Percentiles rank a stretch among this genome's conserved stretches.
Evolutionary conservation across 345 rosid species (phyloP).

Genomic region (Arabis alpina): DNA sequence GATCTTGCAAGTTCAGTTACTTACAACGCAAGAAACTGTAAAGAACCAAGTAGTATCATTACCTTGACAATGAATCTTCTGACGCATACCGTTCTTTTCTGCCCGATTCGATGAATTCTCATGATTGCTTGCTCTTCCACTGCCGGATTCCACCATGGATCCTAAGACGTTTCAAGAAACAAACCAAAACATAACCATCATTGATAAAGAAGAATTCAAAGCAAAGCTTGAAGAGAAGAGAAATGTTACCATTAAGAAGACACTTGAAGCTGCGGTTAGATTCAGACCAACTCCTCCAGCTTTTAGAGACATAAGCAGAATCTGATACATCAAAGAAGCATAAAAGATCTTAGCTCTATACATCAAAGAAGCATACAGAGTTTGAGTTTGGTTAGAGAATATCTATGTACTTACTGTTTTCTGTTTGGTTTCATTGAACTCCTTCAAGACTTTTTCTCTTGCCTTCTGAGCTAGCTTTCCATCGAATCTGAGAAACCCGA

Average conservation of each 20-base stretch:
- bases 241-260: constrained; percentile 57
- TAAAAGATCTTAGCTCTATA: constrained; percentile 1
- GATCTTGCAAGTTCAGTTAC: background rate
- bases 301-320: constrained; percentile 63
- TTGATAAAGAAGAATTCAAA: background rate
- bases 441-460: constrained; percentile 64
- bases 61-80: constrained; percentile 68
- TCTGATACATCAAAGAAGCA: constrained; percentile 43
- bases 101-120: constrained; percentile 72
- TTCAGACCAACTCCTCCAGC: constrained; percentile 79
- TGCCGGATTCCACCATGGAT: constrained; percentile 86
- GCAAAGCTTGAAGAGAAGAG: background rate
- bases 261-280: constrained; percentile 72
- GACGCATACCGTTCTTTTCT: constrained; percentile 54
- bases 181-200: background rate
- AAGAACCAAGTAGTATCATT: background rate
- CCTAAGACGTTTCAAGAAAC: constrained; percentile 39
- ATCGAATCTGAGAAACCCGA: constrained; percentile 61
- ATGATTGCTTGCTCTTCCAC: constrained; percentile 74
- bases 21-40: background rate
- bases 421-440: constrained; percentile 60
- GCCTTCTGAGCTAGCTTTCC: constrained; percentile 60
- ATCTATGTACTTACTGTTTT: constrained; percentile 50
- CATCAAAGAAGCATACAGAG: constrained; percentile 9
- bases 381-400: background rate